These are phyloP conservation scores for Penicillium sp. DNA, from an alignment of 2,329 filamentous ascomycete genomes.

Conservation along the genomic window DNA sequence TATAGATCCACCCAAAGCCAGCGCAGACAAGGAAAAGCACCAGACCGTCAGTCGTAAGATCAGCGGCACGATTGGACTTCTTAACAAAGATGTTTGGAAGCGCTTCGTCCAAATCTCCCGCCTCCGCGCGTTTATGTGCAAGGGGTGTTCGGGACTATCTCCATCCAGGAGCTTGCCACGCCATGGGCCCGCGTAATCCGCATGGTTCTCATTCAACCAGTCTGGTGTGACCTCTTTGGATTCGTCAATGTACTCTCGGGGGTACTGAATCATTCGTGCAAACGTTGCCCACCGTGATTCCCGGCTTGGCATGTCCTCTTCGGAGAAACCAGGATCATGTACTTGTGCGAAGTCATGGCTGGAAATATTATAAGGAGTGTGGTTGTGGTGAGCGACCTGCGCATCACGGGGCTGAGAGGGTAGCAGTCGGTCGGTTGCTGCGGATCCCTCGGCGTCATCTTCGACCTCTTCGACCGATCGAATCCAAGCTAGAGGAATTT, in stretches of 20 bases:
- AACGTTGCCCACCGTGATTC: constrained; percentile 55
- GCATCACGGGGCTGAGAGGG: constrained; percentile 45
- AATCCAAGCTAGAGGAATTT: constrained; percentile 45
- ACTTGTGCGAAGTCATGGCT: constrained; percentile 25
- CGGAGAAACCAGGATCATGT: constrained; percentile 13
- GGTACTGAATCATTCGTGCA: constrained; percentile 48
- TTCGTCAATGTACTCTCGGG: constrained; percentile 39
- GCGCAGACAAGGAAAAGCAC: constrained; percentile 77
- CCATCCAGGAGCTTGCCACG: constrained; percentile 52
- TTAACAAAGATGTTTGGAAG: constrained; percentile 70
- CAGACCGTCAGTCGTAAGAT: constrained; percentile 81
- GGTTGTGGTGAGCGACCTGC: constrained; percentile 53
- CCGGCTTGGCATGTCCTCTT: constrained; percentile 25
- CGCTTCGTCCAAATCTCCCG: constrained; percentile 61
- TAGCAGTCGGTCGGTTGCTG: constrained; percentile 39
- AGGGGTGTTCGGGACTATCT: constrained; percentile 55
- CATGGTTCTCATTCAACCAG: constrained; percentile 51
- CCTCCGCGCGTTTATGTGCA: constrained; percentile 52
- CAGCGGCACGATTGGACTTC: constrained; percentile 83
- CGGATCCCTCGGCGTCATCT: constrained; percentile 41
- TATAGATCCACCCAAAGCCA: constrained; percentile 77
- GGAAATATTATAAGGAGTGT: constrained; percentile 42
- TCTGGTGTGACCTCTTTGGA: constrained; percentile 50
- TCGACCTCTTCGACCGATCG: constrained; percentile 45
- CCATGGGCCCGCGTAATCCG: constrained; percentile 56